phyloP scores from a whole-genome alignment of 768 basidiomycete species.

The Tubosaeta sp. region DNA sequence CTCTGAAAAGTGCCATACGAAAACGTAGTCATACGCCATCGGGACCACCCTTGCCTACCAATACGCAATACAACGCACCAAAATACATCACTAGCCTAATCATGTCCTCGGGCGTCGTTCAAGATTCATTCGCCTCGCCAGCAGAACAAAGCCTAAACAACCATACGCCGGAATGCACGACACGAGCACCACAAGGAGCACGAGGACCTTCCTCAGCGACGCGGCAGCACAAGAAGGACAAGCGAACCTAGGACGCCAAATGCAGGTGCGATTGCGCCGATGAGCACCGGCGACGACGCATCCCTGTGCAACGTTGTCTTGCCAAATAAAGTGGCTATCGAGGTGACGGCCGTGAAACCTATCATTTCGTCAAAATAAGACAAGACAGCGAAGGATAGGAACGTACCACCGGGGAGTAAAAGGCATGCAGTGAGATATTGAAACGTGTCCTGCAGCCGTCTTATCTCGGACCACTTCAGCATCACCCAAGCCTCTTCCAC shows the following conservation, averaged over 20 bases:
- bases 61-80: conserved; percentile 42
- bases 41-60: background rate
- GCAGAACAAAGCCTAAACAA: conserved; percentile 68
- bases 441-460: no score
- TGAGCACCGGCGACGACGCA: conserved; percentile 55
- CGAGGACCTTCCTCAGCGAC: conserved; percentile 56
- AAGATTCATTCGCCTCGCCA: conserved; percentile 47
- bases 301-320: no score
- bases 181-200: conserved; percentile 67
- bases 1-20: no score
- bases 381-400: no score
- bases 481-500: conserved; percentile 77
- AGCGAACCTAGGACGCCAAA: no score
- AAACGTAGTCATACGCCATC: conserved; percentile 37
- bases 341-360: no score
- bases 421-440: no score
- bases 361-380: no score
- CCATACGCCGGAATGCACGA: conserved; percentile 75
- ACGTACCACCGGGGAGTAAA: no score
- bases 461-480: conserved; percentile 70
- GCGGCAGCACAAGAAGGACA: conserved; percentile 71
- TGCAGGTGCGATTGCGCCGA: no score
- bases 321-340: no score
- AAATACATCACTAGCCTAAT: conserved; percentile 80
- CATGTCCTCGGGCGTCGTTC: conserved; percentile 81